Base-by-base conservation (phyloP, 2,329 filamentous ascomycete species). In the Spiromastix sp. region DNA sequence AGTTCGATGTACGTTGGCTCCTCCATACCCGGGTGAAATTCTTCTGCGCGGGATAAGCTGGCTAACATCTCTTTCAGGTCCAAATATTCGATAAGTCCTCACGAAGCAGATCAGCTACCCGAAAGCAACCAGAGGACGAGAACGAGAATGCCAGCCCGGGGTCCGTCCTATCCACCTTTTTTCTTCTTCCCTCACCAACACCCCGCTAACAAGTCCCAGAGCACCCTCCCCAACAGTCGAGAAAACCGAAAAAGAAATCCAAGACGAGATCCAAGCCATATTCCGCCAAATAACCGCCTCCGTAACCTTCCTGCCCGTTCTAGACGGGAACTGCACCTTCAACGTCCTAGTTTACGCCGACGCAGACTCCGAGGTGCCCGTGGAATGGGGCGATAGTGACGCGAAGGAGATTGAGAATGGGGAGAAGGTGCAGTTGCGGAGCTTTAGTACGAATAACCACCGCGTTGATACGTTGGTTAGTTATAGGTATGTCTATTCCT, bases 331-430 rank as follows among this genome's bases (percentile, higher is more conserved):
- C 59, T 98, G 89, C 69, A 96, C 91, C 8, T 98, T 98, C 70
- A 98, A 98, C 54, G 89, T 98, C 31, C 73, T 98, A 26, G 91
- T 98, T 3, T 98, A 98, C 56, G 91, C 91, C 34, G 89, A 98
- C 56, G 87, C 87, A 12, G 87, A 96, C 61, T 91, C 83, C 39
- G 89, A 96, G 31, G 91, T 98, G 10, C 91, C 91, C 3, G 80
- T 98, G 39, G 91, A 98, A 60, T 98, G 91, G 91, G 91, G 91
- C 30, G 91, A 98, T 64, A 94, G 85, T 48, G 91, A 96, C 60
- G 87, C 89, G 36, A 95, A 94, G 66, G 91, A 98, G 68, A 95
- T 98, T 47, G 71, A 79, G 55, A 84, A 91, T 50, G 89, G 85
- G 27, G 91, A 98, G 68, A 86, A 91, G 55, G 91, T 98, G 19